These are phyloP conservation scores for Cladosporium austrohemisphaericum DNA, from an alignment of 2,329 filamentous ascomycete species.

Conservation along the genomic window DNA sequence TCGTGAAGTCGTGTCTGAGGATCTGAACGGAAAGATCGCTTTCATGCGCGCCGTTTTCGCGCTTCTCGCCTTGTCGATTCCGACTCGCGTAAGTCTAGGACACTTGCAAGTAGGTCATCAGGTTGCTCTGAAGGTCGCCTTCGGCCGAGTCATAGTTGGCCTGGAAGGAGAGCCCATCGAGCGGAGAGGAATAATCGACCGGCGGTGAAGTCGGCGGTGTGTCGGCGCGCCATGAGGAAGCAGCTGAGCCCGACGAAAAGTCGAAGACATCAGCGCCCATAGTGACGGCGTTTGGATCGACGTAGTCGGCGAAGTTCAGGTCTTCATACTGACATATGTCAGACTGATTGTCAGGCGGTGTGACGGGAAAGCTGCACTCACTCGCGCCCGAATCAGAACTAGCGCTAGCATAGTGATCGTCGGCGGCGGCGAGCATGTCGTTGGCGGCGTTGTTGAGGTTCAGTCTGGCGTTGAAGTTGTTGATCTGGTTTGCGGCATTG, in stretches of 20 bases:
- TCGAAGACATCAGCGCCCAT: slow-evolving; percentile 24
- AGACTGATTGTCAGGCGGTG: slow-evolving; percentile 28
- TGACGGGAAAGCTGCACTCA: slow-evolving; percentile 32
- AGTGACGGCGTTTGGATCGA: slow-evolving; percentile 26
- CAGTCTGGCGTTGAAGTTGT: slow-evolving; percentile 9
- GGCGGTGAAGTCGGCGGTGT: slow-evolving; percentile 32
- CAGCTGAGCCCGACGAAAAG: slow-evolving; percentile 21
- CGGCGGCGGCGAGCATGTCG: slow-evolving; percentile 15
- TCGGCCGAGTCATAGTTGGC: slow-evolving; percentile 7
- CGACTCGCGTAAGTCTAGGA: background rate
- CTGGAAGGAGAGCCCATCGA: slow-evolving; percentile 8
- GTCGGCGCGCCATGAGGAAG: slow-evolving; percentile 26
- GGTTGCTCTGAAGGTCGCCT: slow-evolving; percentile 7
- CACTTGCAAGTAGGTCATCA: slow-evolving; percentile 15
- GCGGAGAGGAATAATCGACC: slow-evolving; percentile 14
- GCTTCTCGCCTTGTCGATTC: slow-evolving; percentile 13
- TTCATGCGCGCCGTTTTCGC: slow-evolving; percentile 8
- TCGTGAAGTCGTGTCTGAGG: slow-evolving; percentile 13
- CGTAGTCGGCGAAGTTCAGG: slow-evolving; percentile 16
- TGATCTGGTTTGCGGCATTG: slow-evolving; percentile 11
- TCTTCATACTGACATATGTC: slow-evolving; percentile 28
- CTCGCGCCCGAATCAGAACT: slow-evolving; percentile 28
- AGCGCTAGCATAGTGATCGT: slow-evolving; percentile 16
- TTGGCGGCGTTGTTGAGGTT: slow-evolving; percentile 2
- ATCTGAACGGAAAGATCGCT: too few species aligned